These are phyloP conservation scores for Boletellus deceptivus DNA, from an alignment of 1,284 basidiomycete species.

Conservation along the genomic window DNA sequence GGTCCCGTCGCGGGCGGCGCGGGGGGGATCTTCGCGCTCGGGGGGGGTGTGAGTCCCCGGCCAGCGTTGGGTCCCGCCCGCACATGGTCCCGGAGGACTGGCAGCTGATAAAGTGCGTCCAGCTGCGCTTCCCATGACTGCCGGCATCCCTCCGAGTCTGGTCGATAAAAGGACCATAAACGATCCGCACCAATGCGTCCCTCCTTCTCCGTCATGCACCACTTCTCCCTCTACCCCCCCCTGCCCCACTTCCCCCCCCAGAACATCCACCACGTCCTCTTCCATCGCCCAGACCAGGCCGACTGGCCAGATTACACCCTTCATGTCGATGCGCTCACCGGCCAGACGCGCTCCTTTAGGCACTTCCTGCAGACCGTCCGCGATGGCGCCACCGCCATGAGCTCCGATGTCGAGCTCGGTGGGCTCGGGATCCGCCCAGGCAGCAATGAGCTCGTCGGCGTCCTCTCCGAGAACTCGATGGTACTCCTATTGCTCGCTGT, in stretches of 20 bases:
- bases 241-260: constrained; percentile 40
- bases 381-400: constrained; percentile 58
- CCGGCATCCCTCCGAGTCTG: no score
- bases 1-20: no score
- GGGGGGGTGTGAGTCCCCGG: no score
- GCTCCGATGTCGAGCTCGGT: constrained; percentile 42
- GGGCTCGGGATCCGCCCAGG: constrained; percentile 53
- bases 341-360: constrained; percentile 42
- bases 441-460: constrained; percentile 58
- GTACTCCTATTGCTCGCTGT: constrained; percentile 37
- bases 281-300: constrained; percentile 51
- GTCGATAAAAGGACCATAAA: constrained; percentile 14
- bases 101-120: no score
- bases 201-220: constrained; percentile 30
- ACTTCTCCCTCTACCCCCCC: constrained; percentile 40
- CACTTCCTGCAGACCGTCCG: constrained; percentile 52
- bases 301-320: constrained; percentile 54
- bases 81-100: no score
- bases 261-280: constrained; percentile 58
- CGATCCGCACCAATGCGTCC: background rate
- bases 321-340: constrained; percentile 57
- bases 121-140: no score
- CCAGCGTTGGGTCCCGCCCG: no score
- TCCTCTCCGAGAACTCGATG: constrained; percentile 66
- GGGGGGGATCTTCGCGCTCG: no score